Evolutionary conservation across 2,329 filamentous ascomycete species (phyloP), one percentile per base, ranked within the genome.

Genomic region (Blastomyces emzantsi): DNA sequence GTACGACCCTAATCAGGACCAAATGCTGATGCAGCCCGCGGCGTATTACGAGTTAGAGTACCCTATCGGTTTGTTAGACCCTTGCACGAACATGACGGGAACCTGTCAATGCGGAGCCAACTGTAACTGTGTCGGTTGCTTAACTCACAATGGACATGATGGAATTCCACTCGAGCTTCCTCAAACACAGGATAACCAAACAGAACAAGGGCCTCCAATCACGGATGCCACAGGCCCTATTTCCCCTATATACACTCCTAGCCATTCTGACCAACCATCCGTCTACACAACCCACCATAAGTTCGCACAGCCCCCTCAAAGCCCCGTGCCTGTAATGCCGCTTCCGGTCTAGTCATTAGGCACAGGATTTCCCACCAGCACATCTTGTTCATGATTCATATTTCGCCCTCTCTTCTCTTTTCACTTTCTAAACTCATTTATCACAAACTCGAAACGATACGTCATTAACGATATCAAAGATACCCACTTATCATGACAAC

Each of bases 51-150:
- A 75, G 6, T 67, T 78, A 55, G 76, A 77, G 67, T 78, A 77
- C 62, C 72, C 76, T 2, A 72, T 78, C 25, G 73, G 72, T 28
- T 65, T 77, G 52, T 72, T 74, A 4, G 69, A 66, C 33, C 67
- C 76, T 19, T 83, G 81, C 68, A 77, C 76, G 43, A 78, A 83
- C 64, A 70, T 75, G 3, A 80, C 76, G 6, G 81, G 81, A 3
- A 81, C 77, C 33, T 83, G 81, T 64, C 79, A 79, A 66, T 83
- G 81, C 63, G 80, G 80, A 19, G 78, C 78, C 63, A 80, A 81
- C 49, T 83, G 81, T 67, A 76, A 72, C 62, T 83, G 81, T 66
- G 73, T 80, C n/a, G 81, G 80, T 17, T 83, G 81, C 67, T 71
- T 82, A 15, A 82, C 80, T 2, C 81, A 83, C 63, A 79, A 76